phyloP scores from a whole-genome alignment of 1,139 yeast genomes.

The Diutina catenulata region DNA sequence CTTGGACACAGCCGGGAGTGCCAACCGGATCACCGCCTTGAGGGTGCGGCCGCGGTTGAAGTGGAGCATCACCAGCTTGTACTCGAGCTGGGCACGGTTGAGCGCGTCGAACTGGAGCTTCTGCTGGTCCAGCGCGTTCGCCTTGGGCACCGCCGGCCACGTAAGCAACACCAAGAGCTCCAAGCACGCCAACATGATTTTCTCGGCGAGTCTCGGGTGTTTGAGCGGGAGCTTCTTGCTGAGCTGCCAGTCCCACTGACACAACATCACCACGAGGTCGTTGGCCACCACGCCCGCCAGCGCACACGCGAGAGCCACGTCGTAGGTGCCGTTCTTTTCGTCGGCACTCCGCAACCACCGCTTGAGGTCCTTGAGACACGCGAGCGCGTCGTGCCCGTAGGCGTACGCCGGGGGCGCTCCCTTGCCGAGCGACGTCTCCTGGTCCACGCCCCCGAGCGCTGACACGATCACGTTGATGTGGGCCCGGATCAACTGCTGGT shows the following conservation, averaged over 20 bases:
- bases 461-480: conserved; percentile 64
- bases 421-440: conserved; percentile 23
- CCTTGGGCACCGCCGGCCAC: conserved; percentile 54
- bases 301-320: conserved; percentile 82
- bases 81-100: conserved; percentile 47
- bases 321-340: conserved; percentile 54
- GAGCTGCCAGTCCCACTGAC: conserved; percentile 51
- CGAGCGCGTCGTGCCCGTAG: conserved; percentile 84
- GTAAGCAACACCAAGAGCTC: conserved; percentile 78
- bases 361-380: conserved; percentile 78
- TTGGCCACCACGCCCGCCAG: conserved; percentile 63
- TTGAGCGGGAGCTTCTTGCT: conserved; percentile 8
- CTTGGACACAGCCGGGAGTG: conserved; percentile 52
- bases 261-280: conserved; percentile 65
- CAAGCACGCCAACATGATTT: conserved; percentile 57
- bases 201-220: conserved; percentile 24
- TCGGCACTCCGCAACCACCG: conserved; percentile 83
- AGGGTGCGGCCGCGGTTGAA: conserved; percentile 52
- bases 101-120: conserved; percentile 9
- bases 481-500: conserved; percentile 29
- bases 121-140: conserved; percentile 7
- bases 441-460: conserved; percentile 76
- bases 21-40: conserved; percentile 59
- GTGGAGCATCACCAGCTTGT: conserved; percentile 57
- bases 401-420: conserved; percentile 33